Percentiles rank a stretch among this genome's conserved stretches.
phyloP scores from a whole-genome alignment of 768 basidiomycete genomes.

The Rhodotorula diobovata region DNA sequence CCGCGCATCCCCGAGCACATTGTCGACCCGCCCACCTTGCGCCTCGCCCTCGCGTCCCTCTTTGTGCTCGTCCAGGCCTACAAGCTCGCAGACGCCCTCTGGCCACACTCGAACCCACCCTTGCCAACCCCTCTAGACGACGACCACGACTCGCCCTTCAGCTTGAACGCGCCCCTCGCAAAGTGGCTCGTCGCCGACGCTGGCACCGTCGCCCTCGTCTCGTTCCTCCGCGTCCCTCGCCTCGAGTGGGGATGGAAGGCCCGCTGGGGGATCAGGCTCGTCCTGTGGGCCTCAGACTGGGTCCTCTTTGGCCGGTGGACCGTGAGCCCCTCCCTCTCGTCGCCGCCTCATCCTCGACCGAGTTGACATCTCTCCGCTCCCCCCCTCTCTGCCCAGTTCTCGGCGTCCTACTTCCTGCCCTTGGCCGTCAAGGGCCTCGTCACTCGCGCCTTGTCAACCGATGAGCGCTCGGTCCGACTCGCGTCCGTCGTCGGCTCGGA shows the following conservation, averaged over 20 bases:
- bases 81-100: constrained; percentile 26
- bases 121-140: neutral
- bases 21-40: neutral
- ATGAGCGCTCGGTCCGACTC: constrained; percentile 24
- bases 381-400: constrained; percentile 6
- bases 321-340: constrained; percentile 1
- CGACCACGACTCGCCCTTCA: neutral
- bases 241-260: constrained; percentile 32
- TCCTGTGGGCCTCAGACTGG: constrained; percentile 15
- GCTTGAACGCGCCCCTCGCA: neutral
- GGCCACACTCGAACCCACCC: neutral
- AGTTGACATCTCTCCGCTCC: neutral
- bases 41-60: neutral
- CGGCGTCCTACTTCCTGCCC: constrained; percentile 24
- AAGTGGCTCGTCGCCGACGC: constrained; percentile 31
- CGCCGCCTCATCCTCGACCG: too few species aligned
- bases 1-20: neutral
- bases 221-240: constrained; percentile 19
- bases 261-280: neutral
- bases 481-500: constrained; percentile 17
- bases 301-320: constrained; percentile 32
- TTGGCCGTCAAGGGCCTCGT: constrained; percentile 24
- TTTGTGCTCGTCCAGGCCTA: constrained; percentile 28
- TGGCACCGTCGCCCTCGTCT: neutral
- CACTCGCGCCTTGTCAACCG: constrained; percentile 21